Evolutionary conservation across 352 stramenopile genomes (phyloP), one percentile per base, ranked within the genome.

Genomic region (Blastocystis sp.): DNA sequence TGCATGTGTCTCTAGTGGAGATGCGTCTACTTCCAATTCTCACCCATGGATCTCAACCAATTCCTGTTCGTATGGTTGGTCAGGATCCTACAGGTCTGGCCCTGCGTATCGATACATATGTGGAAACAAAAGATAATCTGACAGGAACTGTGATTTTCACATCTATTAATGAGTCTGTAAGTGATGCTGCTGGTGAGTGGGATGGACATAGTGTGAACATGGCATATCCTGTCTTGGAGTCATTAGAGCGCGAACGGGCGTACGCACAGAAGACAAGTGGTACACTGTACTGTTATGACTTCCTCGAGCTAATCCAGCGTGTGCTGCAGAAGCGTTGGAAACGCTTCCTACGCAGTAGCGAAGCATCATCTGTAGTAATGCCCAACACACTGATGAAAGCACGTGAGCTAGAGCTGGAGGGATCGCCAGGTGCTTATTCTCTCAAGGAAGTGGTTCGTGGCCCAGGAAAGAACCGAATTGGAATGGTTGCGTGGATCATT

Each of bases 251-350:
- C 93, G 93, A 97, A 93, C 91, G 93, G 92, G 90, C 95, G 91
- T 93, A 96, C 90, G 95, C 94, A 33, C 95, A 95, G 15, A 9
- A 42, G n/a, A 87, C 92, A 19, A 94, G 92, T 4, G 94, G 96
- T 81, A 98, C 97, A 35, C 98, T 98, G 11, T 99, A 99, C 91
- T 96, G 96, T 89, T 99, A 99, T 93, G 98, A 99, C 92, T 98
- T 99, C 91, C 92, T 98, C 48, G 96, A 98, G 89, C 92, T 99
- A 33, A 98, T 99, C 90, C 96, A 98, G 93, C 95, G 96, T 89
- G 96, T 95, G 51, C 91, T 99, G 59, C 92, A 98, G 90, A 93
- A 95, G 42, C 93, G 96, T 58, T 99, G 97, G 97, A 93, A 96
- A 53, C 92, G 93, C 53, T 97, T 96, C 90, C 90, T 94, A 57